A percentile compares a stretch with the other conserved stretches of the same genome.
Conservation (phyloP, 169 alveolate genomes). For the Besnoitia besnoiti region DNA sequence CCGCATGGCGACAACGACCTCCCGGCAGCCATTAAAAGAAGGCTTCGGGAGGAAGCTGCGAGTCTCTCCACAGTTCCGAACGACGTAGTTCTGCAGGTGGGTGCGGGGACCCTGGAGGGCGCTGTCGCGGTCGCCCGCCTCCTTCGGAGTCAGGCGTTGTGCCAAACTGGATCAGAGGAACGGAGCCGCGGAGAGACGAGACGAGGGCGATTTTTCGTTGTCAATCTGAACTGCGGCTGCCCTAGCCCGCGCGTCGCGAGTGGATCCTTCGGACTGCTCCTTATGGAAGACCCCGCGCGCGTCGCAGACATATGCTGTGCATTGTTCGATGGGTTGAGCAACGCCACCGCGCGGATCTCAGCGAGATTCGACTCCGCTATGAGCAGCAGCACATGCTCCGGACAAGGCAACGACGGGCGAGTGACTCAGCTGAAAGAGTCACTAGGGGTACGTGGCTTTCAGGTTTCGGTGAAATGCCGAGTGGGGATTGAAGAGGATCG, state of each 20-base stretch:
- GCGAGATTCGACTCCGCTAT: too few species aligned
- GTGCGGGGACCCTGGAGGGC: background rate
- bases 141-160: background rate
- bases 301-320: constrained; percentile 8
- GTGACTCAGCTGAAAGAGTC: background rate
- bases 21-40: background rate
- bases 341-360: too few species aligned
- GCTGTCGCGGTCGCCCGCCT: background rate
- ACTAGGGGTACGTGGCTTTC: background rate
- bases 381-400: too few species aligned
- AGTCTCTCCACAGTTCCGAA: background rate
- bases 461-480: constrained; percentile 1
- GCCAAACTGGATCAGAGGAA: background rate
- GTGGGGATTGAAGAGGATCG: background rate
- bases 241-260: constrained; percentile 27
- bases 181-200: background rate
- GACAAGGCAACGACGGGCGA: background rate
- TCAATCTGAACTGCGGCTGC: constrained; percentile 50
- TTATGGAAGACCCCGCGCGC: constrained; percentile 8
- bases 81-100: background rate
- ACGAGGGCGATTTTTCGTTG: background rate
- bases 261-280: constrained; percentile 13
- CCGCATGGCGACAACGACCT: background rate
- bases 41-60: background rate
- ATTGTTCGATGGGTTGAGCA: background rate